Conservation (phyloP, 495 filamentous ascomycete species). For the Zalerion maritima region DNA sequence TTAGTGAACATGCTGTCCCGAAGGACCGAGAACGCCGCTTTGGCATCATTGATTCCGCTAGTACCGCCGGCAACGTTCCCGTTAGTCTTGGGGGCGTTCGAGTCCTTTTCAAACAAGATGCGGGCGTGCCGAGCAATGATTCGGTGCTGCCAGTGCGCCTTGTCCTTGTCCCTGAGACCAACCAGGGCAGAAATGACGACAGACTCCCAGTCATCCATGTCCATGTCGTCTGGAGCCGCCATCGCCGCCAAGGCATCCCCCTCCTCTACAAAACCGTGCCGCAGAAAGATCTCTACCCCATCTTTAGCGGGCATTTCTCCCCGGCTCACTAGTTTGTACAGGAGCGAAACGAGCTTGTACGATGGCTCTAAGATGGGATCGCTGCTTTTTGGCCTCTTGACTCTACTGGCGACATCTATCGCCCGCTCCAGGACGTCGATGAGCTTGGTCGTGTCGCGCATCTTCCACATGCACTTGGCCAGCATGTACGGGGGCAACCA, state of each 20-base stretch:
- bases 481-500: conserved; percentile 89
- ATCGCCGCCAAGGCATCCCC: conserved; percentile 22
- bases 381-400: conserved; percentile 68
- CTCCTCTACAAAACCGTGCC: conserved; percentile 28
- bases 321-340: conserved; percentile 62
- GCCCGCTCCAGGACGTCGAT: conserved; percentile 47
- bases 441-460: conserved; percentile 44
- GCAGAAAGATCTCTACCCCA: conserved; percentile 27
- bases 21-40: conserved; percentile 58
- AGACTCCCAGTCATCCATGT: conserved; percentile 52
- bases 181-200: conserved; percentile 62
- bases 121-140: conserved; percentile 69
- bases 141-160: conserved; percentile 94
- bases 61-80: conserved; percentile 12
- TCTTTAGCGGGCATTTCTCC: conserved; percentile 28
- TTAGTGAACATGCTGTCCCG: conserved; percentile 86
- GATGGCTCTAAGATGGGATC: conserved; percentile 91
- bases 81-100: conserved; percentile 10
- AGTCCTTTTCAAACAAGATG: conserved; percentile 44
- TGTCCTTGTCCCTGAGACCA: conserved; percentile 69
- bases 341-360: conserved; percentile 81
- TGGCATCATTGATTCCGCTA: conserved; percentile 28
- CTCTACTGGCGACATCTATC: conserved; percentile 40
- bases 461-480: conserved; percentile 93
- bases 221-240: conserved; percentile 15